Conservation (phyloP, 192 early-diverging fungal species). For the Gigaspora rosea region DNA sequence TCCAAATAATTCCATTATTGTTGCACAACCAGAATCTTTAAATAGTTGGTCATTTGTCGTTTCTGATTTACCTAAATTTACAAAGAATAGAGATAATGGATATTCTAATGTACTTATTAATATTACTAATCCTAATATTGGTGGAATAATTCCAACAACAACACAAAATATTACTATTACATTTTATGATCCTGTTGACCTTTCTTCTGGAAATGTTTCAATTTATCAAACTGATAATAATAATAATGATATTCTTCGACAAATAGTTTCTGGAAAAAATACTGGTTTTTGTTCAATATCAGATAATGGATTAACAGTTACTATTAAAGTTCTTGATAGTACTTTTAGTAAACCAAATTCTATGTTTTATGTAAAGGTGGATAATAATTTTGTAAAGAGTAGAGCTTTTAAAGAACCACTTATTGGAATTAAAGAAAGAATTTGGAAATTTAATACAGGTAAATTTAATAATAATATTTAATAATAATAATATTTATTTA, state of each 20-base stretch:
- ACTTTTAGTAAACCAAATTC: neutral
- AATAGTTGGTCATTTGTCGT: neutral
- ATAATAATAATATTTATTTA: no score
- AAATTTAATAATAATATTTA: neutral
- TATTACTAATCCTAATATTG: neutral
- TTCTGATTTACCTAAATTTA: neutral
- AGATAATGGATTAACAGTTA: neutral
- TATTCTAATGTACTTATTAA: neutral
- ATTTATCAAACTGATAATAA: neutral
- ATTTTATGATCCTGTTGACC: neutral
- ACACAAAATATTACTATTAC: neutral
- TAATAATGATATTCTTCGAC: neutral
- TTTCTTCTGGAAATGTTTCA: neutral
- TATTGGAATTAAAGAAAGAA: neutral
- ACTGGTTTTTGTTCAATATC: neutral
- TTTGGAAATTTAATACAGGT: conserved; percentile 1
- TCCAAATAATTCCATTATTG: neutral
- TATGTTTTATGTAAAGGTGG: neutral
- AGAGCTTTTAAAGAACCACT: neutral
- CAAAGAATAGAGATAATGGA: neutral
- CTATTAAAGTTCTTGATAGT: neutral
- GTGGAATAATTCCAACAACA: neutral
- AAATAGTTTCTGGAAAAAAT: neutral
- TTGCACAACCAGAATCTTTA: neutral
- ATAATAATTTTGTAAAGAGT: conserved; percentile 13